A percentile compares a stretch with the other conserved stretches of the same genome.
These are phyloP conservation scores for Thalia dealbata DNA, from an alignment of 176 grass and related monocot genomes.

Conservation along the genomic window DNA sequence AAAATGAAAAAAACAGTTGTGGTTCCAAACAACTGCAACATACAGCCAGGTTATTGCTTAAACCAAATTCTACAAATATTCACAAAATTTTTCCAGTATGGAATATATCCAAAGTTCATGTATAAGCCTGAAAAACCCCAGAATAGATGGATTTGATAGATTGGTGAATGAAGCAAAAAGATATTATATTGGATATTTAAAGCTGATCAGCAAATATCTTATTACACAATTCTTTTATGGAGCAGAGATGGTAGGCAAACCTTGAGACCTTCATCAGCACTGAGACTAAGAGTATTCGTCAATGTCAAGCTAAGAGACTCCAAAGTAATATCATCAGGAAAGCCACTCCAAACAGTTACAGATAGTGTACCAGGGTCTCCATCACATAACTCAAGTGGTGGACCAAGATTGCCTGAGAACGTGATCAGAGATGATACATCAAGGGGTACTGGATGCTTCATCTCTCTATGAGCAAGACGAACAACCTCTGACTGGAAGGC, in stretches of 20 bases:
- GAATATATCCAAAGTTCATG: not conserved
- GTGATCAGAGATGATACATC: constrained; percentile 92
- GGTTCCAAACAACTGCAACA: not conserved
- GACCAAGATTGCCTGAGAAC: constrained; percentile 77
- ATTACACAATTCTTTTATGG: not conserved
- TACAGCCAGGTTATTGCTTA: not conserved
- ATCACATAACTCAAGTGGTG: constrained; percentile 83
- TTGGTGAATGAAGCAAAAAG: not conserved
- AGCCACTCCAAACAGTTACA: constrained; percentile 80
- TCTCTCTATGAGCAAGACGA: constrained; percentile 86
- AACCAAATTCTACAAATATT: not conserved
- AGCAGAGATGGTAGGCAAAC: constrained; percentile 35
- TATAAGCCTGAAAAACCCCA: not conserved
- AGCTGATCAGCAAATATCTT: not conserved
- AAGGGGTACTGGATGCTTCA: constrained; percentile 83
- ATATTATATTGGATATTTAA: not conserved
- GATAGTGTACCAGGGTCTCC: constrained; percentile 80
- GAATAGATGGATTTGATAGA: not conserved
- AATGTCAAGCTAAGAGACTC: constrained; percentile 82
- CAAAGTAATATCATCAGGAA: constrained; percentile 84
- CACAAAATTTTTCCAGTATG: not conserved
- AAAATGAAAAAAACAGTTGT: too few relatives aligned
- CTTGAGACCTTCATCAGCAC: constrained; percentile 83
- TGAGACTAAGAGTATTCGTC: constrained; percentile 50
- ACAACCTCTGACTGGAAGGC: constrained; percentile 92